Percentiles rank a stretch among this genome's conserved stretches.
These are phyloP conservation scores for Saccharomyces hybrid DNA, from an alignment of 1,139 yeast species.

Conservation along the genomic window DNA sequence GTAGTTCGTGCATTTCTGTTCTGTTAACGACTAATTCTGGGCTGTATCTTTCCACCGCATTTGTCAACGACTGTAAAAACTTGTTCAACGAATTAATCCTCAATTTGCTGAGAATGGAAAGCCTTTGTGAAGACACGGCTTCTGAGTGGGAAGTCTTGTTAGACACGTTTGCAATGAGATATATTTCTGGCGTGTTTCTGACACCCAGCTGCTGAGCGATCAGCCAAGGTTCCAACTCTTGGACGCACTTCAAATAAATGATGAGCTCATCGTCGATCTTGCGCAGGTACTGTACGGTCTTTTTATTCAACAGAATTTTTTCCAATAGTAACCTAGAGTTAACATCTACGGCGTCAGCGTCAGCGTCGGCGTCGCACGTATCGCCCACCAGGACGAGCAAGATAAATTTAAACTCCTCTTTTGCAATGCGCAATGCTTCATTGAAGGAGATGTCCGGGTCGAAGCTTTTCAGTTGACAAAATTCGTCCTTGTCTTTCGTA, in stretches of 20 bases:
- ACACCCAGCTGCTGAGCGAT: slow-evolving; percentile 29
- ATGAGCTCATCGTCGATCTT: slow-evolving; percentile 25
- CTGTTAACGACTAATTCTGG: slow-evolving; percentile 34
- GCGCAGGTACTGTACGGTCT: slow-evolving; percentile 20
- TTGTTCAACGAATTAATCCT: slow-evolving; percentile 24
- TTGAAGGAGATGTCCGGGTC: slow-evolving; percentile 23
- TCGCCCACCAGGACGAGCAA: slow-evolving; percentile 31
- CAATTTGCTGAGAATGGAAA: slow-evolving; percentile 31
- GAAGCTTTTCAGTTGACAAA: background rate
- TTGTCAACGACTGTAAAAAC: slow-evolving; percentile 28
- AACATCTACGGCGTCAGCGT: slow-evolving; percentile 11
- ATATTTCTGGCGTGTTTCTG: slow-evolving; percentile 30
- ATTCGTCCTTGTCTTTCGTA: background rate
- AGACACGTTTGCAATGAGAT: slow-evolving; percentile 34
- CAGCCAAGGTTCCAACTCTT: slow-evolving; percentile 32
- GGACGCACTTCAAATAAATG: slow-evolving; percentile 29
- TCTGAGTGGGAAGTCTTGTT: slow-evolving; percentile 18
- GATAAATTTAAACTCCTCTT: slow-evolving; percentile 30
- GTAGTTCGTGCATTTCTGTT: slow-evolving; percentile 33
- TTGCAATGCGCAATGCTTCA: slow-evolving; percentile 27
- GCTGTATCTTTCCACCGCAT: slow-evolving; percentile 28
- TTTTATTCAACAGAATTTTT: slow-evolving; percentile 24
- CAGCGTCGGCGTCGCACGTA: slow-evolving; percentile 5
- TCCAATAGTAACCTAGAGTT: slow-evolving; percentile 28
- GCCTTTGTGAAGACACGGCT: slow-evolving; percentile 29